Percentiles rank a stretch among this genome's conserved stretches.
phyloP scores from a whole-genome alignment of 148 eudicot genomes.

The Diospyros kaki region DNA sequence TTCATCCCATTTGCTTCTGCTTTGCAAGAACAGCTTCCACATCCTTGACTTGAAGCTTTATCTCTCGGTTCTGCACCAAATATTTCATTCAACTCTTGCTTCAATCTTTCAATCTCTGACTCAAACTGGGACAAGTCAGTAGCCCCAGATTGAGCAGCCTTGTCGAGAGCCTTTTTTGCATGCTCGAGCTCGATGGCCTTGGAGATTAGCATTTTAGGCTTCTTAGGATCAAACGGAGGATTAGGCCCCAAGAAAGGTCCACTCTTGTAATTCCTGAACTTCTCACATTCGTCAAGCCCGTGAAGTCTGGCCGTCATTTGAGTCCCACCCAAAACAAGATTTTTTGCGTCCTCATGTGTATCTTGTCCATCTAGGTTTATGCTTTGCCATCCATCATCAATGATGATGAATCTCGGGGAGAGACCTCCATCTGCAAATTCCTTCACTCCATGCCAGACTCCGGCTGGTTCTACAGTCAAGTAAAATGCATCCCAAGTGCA shows the following conservation, averaged over 20 bases:
- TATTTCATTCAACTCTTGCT: conserved; percentile 36
- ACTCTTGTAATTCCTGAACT: conserved; percentile 44
- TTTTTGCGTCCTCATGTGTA: conserved; percentile 32
- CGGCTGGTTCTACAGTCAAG: conserved; percentile 53
- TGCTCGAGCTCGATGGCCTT: conserved; percentile 56
- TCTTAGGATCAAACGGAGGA: conserved; percentile 39
- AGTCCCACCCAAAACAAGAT: conserved; percentile 52
- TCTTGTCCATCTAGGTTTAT: conserved; percentile 40
- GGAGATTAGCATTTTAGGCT: conserved; percentile 46
- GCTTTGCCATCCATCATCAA: conserved; percentile 79
- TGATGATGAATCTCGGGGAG: conserved; percentile 45
- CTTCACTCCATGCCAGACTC: conserved; percentile 52
- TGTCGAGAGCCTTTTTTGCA: conserved; percentile 41
- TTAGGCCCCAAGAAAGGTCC: conserved; percentile 36
- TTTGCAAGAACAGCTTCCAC: conserved; percentile 7
- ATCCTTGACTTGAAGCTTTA: not conserved
- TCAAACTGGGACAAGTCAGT: conserved; percentile 30
- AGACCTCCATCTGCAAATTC: conserved; percentile 46
- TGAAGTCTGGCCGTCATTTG: conserved; percentile 69
- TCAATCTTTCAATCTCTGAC: conserved; percentile 27
- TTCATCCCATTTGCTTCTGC: conserved; percentile 40
- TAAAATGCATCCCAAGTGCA: conserved; percentile 80
- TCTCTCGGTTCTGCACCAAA: conserved; percentile 21
- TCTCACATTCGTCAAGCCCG: conserved; percentile 51
- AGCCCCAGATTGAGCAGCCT: conserved; percentile 23